A percentile compares a stretch with the other conserved stretches of the same genome.
Conservation (phyloP, 192 early-diverging fungal species). For the Allomyces javanicus region DNA sequence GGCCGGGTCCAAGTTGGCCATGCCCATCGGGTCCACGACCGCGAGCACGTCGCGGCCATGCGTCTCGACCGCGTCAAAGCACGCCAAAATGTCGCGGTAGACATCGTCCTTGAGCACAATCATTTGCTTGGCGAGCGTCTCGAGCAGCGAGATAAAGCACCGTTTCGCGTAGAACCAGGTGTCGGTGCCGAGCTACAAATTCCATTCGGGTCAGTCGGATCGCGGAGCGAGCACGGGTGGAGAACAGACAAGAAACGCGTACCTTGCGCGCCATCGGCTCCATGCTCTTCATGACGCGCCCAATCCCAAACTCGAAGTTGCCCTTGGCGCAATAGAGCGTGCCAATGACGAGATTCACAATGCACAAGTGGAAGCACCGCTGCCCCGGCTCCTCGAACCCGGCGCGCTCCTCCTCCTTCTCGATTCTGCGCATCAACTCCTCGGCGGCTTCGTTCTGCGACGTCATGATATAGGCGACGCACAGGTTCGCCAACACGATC, state of each 20-base stretch:
- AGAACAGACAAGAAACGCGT: neutral
- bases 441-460: conserved; percentile 47
- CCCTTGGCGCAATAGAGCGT: conserved; percentile 45
- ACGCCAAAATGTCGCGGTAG: conserved; percentile 29
- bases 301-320: conserved; percentile 48
- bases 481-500: conserved; percentile 41
- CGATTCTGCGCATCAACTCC: conserved; percentile 41
- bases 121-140: conserved; percentile 47
- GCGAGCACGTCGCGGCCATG: conserved; percentile 34
- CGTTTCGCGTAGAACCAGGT: conserved; percentile 48
- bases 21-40: conserved; percentile 24
- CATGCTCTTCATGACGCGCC: conserved; percentile 39
- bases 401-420: conserved; percentile 42
- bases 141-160: conserved; percentile 35
- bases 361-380: conserved; percentile 39
- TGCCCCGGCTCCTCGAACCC: conserved; percentile 32
- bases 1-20: conserved; percentile 13
- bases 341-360: conserved; percentile 45
- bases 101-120: conserved; percentile 40
- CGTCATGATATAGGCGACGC: conserved; percentile 45
- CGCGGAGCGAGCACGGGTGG: too few relatives aligned
- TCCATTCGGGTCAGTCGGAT: neutral
- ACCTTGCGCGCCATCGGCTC: conserved; percentile 43
- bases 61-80: conserved; percentile 35
- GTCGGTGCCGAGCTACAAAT: conserved; percentile 33